These are phyloP conservation scores for Microbotryum saponariae DNA, from an alignment of 1,284 basidiomycete species.

Conservation along the genomic window DNA sequence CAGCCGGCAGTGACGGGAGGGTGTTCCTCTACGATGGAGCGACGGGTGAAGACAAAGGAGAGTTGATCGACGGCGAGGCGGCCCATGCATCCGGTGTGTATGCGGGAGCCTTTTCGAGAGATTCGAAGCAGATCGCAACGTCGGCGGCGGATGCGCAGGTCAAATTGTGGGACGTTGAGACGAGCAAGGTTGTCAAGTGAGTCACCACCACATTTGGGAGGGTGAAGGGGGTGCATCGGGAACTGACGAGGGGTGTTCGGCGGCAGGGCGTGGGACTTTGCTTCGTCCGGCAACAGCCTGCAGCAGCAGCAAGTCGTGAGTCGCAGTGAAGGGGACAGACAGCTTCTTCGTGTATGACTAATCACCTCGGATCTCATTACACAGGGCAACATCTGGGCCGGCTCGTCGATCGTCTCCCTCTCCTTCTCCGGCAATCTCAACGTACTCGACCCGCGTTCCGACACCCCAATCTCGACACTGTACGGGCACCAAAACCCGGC, in stretches of 20 bases:
- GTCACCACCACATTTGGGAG: background rate
- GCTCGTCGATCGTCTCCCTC: conserved; percentile 65
- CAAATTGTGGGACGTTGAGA: conserved; percentile 78
- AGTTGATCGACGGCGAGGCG: conserved; percentile 45
- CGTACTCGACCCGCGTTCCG: conserved; percentile 67
- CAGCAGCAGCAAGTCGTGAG: conserved; percentile 22
- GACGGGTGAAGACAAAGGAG: conserved; percentile 67
- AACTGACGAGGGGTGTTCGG: background rate
- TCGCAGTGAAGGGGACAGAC: background rate
- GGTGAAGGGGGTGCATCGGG: conserved; percentile 49
- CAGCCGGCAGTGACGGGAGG: conserved; percentile 85
- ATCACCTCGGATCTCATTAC: background rate
- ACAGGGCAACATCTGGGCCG: conserved; percentile 72
- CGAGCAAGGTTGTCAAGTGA: conserved; percentile 54
- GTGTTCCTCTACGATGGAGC: conserved; percentile 85
- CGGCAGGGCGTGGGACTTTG: conserved; percentile 21
- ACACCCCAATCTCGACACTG: conserved; percentile 56
- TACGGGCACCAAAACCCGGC: conserved; percentile 60
- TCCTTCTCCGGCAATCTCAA: conserved; percentile 78
- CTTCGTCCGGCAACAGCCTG: conserved; percentile 8
- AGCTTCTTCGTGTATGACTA: no score
- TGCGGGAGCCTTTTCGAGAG: conserved; percentile 45
- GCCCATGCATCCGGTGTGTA: conserved; percentile 44
- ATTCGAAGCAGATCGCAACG: conserved; percentile 65
- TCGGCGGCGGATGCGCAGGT: conserved; percentile 79